Base-by-base conservation (phyloP, 768 basidiomycete genomes). In the Naematelia aurantialba region DNA sequence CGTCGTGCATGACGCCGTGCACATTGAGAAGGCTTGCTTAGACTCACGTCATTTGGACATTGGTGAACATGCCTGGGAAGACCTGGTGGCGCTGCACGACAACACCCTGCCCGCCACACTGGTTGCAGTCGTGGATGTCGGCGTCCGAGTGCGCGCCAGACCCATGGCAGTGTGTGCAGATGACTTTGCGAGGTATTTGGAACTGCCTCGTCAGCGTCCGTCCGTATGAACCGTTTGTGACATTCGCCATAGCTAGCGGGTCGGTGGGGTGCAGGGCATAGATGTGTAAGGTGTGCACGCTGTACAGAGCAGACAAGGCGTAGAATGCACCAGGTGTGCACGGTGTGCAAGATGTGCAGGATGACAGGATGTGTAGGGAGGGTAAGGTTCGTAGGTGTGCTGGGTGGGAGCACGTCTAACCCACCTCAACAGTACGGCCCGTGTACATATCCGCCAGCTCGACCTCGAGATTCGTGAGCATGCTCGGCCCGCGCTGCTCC, bases 91-190 rank as follows among this genome's bases (percentile, higher is more conserved):
- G 86, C 49, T 86, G 83, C 22, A 96, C 76, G 71, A 89, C 87
- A 54, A 94, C 82, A 34, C 96, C 96, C 50, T 85, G 80, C 19
- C 96, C 96, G 53, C 84, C 82, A 72, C 96, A 99, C 11, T 83
- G 83, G 2, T 83, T 75, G 74, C 96, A 99, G n/a, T 84, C 82
- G 69, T 91, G 89, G 49, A 96, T 89, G 72, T 96, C 89, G 5
- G 83, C 77, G 59, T 91, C 89, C 0, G 90, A 89, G 1, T 91
- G 88, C 0, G 96, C 96, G 22, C 96, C 96, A 0, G 90, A 85
- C 22, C 96, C 96, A 71, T 92, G 87, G 79, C 96, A 99, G 74
- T 96, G 89, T 76, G 97, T 92, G 72, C 96, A 99, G 17, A 99
- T 85, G 31, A 94, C 85, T 54, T 86, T 85, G 74, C 94, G 93